Evolutionary conservation across 441 rosid species (phyloP), one percentile per base, ranked within the genome.

Genomic region (Theobroma grandiflorum): DNA sequence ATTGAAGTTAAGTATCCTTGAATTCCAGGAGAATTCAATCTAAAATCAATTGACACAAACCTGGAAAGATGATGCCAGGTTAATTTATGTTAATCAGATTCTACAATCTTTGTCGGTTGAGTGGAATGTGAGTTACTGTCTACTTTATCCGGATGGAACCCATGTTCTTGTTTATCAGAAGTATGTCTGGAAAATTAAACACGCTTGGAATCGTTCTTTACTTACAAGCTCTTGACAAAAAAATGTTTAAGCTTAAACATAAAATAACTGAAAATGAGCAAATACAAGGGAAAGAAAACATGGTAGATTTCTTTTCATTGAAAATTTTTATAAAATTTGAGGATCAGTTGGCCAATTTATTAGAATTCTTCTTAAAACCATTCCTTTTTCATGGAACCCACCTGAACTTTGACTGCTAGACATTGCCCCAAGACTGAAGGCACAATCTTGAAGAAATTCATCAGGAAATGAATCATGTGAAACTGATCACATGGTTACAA

Each of bases 401-500:
- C 31, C 31, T 26, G 71, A 66, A 43, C 72, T 45, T 68, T 22
- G 49, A 52, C 40, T 38, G 14, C 63, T 31, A 66, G 42, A 38
- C 35, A 35, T 77, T 50, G 52, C 61, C 33, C 58, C 18, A 35
- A 43, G 40, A 66, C 8, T 57, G 71, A 59, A 18, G 74, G 63
- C 40, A 45, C 31, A 55, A 53, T 8, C 16, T 58, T 72, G 8
- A 33, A 15, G 55, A 40, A 72, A 33, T 35, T 49, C 55, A 20
- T 52, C 1, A n/a, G 63, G 14, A 4, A 74, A 35, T 37, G 9
- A 11, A 75, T 38, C 85, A 70, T 18, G 80, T 75, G 82, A 82
- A 33, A 71, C 47, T 71, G 22, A 37, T 79, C 85, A 64, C 85
- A 71, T 50, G 82, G 43, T 22, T 37, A 11, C 42, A 69, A 0